phyloP scores from a whole-genome alignment of 73 alveolate genomes.

The Tetrahymena elliotti region DNA sequence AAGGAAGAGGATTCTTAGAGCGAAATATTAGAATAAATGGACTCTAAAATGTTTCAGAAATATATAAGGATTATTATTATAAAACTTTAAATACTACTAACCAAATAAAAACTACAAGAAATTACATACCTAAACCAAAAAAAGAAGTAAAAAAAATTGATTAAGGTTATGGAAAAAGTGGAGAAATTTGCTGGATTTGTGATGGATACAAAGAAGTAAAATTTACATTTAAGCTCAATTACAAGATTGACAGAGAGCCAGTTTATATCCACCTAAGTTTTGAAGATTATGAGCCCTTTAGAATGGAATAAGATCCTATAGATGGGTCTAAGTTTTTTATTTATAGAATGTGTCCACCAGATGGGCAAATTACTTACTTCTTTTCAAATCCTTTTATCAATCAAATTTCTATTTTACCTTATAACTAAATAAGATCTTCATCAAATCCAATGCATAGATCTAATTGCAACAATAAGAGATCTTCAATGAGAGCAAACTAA shows the following conservation, averaged over 20 bases:
- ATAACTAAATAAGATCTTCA: not conserved
- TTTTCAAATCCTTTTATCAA: not conserved
- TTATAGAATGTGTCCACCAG: not conserved
- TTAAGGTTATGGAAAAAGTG: not conserved
- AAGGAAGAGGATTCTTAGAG: not conserved
- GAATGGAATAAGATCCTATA: not conserved
- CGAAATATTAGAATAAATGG: not conserved
- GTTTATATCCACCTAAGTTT: not conserved
- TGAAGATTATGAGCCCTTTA: not conserved
- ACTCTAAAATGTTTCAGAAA: not conserved
- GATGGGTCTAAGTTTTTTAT: not conserved
- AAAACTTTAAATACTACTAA: not conserved
- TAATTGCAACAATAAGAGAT: not conserved
- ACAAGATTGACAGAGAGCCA: not conserved
- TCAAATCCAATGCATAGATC: not conserved
- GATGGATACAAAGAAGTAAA: not conserved
- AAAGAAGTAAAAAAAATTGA: not conserved
- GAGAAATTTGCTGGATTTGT: not conserved
- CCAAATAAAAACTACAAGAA: not conserved
- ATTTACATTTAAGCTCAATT: not conserved
- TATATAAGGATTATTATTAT: not conserved
- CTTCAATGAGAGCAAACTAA: not conserved
- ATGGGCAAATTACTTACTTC: not conserved
- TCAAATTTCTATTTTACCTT: not conserved
- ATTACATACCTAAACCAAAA: not conserved